These are phyloP conservation scores for Hermanozyma aechmeae DNA, from an alignment of 805 yeast genomes.

Conservation along the genomic window DNA sequence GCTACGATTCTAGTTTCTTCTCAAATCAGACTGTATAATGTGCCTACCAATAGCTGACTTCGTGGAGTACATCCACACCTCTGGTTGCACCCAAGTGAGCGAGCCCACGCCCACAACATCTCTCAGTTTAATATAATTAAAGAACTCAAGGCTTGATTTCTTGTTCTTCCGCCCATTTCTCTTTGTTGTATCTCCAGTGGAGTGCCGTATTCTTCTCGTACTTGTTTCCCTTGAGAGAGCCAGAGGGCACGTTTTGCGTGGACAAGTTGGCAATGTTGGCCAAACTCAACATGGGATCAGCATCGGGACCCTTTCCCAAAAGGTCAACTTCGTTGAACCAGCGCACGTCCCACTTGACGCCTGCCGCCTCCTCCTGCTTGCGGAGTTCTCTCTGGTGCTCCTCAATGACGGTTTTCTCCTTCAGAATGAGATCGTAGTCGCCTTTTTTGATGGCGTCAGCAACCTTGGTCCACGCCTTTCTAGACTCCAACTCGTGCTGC, in stretches of 20 bases:
- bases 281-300: conserved; percentile 26
- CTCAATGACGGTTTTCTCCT: conserved; percentile 72
- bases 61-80: too few species aligned
- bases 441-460: conserved; percentile 77
- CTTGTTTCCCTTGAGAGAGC: conserved; percentile 46
- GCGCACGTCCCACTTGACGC: conserved; percentile 63
- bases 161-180: conserved; percentile 47
- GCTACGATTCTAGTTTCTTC: too few species aligned
- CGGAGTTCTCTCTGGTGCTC: conserved; percentile 78
- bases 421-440: conserved; percentile 66
- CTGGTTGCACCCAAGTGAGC: too few species aligned
- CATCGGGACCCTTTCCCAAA: conserved; percentile 6
- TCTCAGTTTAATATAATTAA: too few species aligned
- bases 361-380: conserved; percentile 57
- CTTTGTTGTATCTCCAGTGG: conserved; percentile 65
- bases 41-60: too few species aligned
- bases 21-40: too few species aligned
- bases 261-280: conserved; percentile 46
- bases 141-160: conserved; percentile 42
- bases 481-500: conserved; percentile 74
- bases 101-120: too few species aligned
- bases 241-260: conserved; percentile 58
- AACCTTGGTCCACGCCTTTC: conserved; percentile 84
- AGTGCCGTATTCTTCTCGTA: conserved; percentile 40
- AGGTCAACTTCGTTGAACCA: conserved; percentile 57